These are phyloP conservation scores for Sonneratia caseolaris DNA, from an alignment of 345 rosid genomes.

Conservation along the genomic window DNA sequence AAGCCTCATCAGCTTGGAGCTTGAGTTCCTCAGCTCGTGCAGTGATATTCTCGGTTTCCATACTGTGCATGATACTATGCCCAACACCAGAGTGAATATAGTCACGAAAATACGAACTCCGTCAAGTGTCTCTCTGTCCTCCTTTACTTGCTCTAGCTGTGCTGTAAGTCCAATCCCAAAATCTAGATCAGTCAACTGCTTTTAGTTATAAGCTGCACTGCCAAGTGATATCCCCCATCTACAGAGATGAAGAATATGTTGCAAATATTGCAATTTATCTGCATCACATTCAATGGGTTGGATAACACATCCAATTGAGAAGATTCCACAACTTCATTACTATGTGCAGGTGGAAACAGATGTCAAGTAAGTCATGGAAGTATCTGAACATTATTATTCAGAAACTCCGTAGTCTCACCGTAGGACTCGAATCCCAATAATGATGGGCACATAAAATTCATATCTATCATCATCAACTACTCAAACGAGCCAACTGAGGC, in stretches of 20 bases:
- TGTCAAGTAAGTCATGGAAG: neutral
- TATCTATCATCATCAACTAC: too few relatives aligned
- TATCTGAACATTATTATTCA: neutral
- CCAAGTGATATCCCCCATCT: neutral
- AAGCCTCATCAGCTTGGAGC: constrained; percentile 43
- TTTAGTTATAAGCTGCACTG: neutral
- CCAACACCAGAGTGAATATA: neutral
- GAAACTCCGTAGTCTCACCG: neutral
- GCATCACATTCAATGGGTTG: neutral
- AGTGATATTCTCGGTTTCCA: constrained; percentile 30
- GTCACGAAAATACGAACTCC: neutral
- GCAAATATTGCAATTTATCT: neutral
- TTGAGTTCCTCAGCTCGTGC: constrained; percentile 44
- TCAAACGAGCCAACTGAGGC: neutral
- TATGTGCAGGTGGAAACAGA: neutral
- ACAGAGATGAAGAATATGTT: neutral
- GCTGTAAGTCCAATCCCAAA: neutral
- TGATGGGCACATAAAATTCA: too few relatives aligned
- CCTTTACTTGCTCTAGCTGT: neutral
- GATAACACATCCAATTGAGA: neutral
- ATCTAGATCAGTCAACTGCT: neutral
- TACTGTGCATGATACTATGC: constrained; percentile 16
- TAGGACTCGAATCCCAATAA: neutral
- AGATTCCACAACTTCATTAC: neutral
- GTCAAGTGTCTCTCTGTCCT: neutral